These are phyloP conservation scores for Sarocladium brachiariae DNA, from an alignment of 2,329 filamentous ascomycete species.

Conservation along the genomic window DNA sequence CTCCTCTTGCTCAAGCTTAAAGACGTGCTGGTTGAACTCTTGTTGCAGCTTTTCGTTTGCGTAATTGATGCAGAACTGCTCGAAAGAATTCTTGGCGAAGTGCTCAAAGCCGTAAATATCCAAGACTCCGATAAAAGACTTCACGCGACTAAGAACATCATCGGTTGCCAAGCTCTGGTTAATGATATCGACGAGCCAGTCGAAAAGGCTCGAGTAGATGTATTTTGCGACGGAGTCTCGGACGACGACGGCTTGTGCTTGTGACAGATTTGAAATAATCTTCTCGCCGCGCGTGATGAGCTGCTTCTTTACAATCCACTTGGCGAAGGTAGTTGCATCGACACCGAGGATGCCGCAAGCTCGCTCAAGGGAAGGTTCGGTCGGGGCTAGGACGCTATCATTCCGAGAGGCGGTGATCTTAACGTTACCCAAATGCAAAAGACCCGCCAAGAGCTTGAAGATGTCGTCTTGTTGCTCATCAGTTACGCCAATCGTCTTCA, in stretches of 20 bases:
- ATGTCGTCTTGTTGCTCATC: slow-evolving; percentile 71
- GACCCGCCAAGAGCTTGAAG: slow-evolving; percentile 81
- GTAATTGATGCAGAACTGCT: slow-evolving; percentile 99
- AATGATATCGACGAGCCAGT: slow-evolving; percentile 98
- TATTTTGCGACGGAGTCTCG: slow-evolving; percentile 97
- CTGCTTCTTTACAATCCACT: slow-evolving; percentile 99
- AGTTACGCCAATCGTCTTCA: slow-evolving; percentile 80
- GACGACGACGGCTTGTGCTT: slow-evolving; percentile 89
- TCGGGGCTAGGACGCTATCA: slow-evolving; percentile 74
- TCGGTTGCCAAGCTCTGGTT: slow-evolving; percentile 86
- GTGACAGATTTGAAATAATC: slow-evolving; percentile 90
- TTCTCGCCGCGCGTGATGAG: slow-evolving; percentile 93
- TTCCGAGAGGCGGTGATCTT: slow-evolving; percentile 88
- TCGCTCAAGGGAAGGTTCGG: slow-evolving; percentile 73
- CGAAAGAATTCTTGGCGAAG: slow-evolving; percentile 99
- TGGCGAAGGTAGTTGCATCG: slow-evolving; percentile 77
- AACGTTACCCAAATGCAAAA: slow-evolving; percentile 92
- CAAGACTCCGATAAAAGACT: slow-evolving; percentile 91
- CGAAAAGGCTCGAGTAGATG: slow-evolving; percentile 96
- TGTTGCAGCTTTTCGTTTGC: slow-evolving; percentile 99
- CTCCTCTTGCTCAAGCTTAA: slow-evolving; percentile 98
- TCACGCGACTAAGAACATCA: slow-evolving; percentile 73
- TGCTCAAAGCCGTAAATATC: slow-evolving; percentile 99
- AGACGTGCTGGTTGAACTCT: slow-evolving; percentile 98
- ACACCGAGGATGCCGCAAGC: slow-evolving; percentile 86